Evolutionary conservation across 75 land plant species (phyloP), one percentile per base, ranked within the genome.

Genomic region (Pinus taeda): DNA sequence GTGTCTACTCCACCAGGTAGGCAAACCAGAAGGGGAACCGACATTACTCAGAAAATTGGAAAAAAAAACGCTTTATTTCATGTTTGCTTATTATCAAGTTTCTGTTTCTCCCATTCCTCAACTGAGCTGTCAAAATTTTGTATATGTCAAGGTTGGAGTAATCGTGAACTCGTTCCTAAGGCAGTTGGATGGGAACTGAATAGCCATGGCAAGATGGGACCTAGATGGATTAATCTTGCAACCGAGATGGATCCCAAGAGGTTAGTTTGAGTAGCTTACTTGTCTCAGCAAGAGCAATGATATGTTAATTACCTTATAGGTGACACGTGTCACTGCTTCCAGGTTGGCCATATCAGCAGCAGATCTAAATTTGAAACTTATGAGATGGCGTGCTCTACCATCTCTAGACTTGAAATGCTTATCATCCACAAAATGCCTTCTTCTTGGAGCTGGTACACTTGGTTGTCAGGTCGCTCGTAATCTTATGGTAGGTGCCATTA

Each of bases 361-460:
- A 61, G 99, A 93, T 85, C 80, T 97, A 79, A 97, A 97, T 77
- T 88, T 97, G 59, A 97, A 93, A 77, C 87, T 97, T 57, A 97
- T 97, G 99, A 87, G 91, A 76, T 97, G 99, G 99, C 94, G 96
- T 55, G 78, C 87, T 69, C 75, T 93, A 79, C 96, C 98, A 74
- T 90, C 96, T 57, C 78, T 97, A 30, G 82, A 97, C 76, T 65
- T 95, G 74, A 30, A 80, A 61, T 75, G 58, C 36, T 74, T 97
- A 60, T 83, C 85, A 36, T 56, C 78, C 55, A 76, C 88, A n/a
- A 93, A 88, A 84, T 97, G 99, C 71, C 90, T 97, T 66, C 92
- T 97, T 59, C 75, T 97, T 45, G 99, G 99, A 72, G 98, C 97
- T 57, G 99, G 99, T 77, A 97, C 99, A 69, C 99, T 97, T 86